Evolutionary conservation across 2,329 filamentous ascomycete genomes (phyloP).

Genomic region (Xylaria sp.): DNA sequence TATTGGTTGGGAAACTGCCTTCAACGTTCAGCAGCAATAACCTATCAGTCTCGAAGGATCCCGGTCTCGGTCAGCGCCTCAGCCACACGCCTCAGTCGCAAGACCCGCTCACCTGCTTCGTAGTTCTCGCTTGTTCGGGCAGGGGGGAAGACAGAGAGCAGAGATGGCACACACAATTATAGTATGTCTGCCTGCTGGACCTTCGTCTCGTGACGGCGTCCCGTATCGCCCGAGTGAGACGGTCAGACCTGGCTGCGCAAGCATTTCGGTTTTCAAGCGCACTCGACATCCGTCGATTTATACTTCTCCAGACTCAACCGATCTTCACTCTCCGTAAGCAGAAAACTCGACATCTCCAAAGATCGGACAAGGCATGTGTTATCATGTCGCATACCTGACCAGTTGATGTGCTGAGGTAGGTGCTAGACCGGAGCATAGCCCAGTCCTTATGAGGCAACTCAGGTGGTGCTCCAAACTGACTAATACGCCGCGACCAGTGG

Average conservation of each 20-base stretch:
- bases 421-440: constrained; percentile 31
- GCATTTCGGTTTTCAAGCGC: constrained; percentile 1
- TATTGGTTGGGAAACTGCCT: not conserved
- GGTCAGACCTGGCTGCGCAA: not conserved
- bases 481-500: constrained; percentile 39
- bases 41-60: not conserved
- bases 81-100: constrained; percentile 23
- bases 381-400: not conserved
- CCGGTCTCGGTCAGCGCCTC: constrained; percentile 12
- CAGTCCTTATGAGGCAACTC: constrained; percentile 37
- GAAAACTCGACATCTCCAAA: not conserved
- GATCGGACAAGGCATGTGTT: constrained; percentile 8
- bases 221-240: constrained; percentile 19
- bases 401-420: not conserved
- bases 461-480: constrained; percentile 36
- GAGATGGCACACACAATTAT: constrained; percentile 24
- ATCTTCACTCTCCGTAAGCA: not conserved
- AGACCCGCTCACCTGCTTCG: constrained; percentile 37
- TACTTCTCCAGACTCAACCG: not conserved
- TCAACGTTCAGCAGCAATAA: constrained; percentile 10
- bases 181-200: constrained; percentile 31
- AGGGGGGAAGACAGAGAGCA: constrained; percentile 14
- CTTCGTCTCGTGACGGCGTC: constrained; percentile 29
- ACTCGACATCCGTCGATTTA: constrained; percentile 9
- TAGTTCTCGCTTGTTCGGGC: constrained; percentile 19